Conservation (phyloP, 768 basidiomycete species). For the Leccinellum albellum region DNA sequence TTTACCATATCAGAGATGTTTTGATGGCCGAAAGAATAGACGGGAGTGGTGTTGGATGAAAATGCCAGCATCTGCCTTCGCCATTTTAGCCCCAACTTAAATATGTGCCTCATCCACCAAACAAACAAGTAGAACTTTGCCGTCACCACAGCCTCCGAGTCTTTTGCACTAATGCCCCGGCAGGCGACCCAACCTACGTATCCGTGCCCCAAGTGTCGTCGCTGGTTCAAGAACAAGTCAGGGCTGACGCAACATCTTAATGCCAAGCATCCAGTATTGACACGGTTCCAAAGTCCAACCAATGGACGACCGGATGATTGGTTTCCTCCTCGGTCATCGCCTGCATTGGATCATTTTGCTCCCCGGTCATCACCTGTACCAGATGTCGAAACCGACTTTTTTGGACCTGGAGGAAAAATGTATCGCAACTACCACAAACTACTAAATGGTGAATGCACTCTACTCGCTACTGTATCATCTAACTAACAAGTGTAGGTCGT, state of each 20-base stretch:
- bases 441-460: not conserved
- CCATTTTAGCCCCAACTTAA: too few relatives aligned
- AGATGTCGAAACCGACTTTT: not conserved
- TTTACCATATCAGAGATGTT: not conserved
- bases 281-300: not conserved
- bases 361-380: not conserved
- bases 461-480: too few relatives aligned
- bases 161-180: not conserved
- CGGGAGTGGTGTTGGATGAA: not conserved
- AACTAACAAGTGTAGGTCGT: not conserved
- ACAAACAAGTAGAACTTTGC: not conserved
- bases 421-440: not conserved
- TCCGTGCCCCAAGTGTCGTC: not conserved
- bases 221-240: not conserved
- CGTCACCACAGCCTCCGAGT: not conserved
- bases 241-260: not conserved
- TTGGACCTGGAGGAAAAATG: not conserved
- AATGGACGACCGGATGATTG: too few relatives aligned
- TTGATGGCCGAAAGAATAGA: not conserved
- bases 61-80: not conserved
- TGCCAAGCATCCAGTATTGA: not conserved
- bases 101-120: too few relatives aligned
- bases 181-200: not conserved
- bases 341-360: not conserved
- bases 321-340: too few relatives aligned